Evolutionary conservation across 345 rosid genomes (phyloP).

Genomic region (Psidium friedrichsthalianum): DNA sequence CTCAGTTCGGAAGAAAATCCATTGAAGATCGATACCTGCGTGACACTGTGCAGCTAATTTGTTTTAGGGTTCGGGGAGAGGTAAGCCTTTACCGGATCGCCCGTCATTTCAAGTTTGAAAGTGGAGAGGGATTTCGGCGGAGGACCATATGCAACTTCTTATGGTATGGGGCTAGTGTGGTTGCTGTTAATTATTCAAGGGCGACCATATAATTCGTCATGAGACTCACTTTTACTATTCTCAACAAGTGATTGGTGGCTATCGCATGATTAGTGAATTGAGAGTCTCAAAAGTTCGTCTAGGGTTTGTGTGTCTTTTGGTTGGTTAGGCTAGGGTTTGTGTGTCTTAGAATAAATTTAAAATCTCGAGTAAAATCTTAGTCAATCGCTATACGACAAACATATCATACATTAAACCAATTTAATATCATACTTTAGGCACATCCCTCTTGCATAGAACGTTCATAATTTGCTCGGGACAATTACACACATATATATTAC

Average conservation of each 20-base stretch:
- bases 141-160: background rate
- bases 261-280: background rate
- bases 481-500: no score
- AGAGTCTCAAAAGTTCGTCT: background rate
- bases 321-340: background rate
- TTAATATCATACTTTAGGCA: background rate
- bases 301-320: background rate
- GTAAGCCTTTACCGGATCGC: background rate
- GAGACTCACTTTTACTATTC: background rate
- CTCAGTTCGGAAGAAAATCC: background rate
- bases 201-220: background rate
- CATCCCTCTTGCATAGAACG: background rate
- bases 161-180: background rate
- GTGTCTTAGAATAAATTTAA: background rate
- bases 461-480: background rate
- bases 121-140: background rate
- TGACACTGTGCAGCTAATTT: background rate
- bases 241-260: background rate
- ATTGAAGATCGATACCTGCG: background rate
- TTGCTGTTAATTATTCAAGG: background rate
- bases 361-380: background rate
- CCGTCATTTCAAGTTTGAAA: background rate
- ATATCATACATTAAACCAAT: background rate
- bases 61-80: background rate
- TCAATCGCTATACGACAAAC: background rate